Evolutionary conservation across 139 green algal species (phyloP).

Genomic region (Closterium sp.): DNA sequence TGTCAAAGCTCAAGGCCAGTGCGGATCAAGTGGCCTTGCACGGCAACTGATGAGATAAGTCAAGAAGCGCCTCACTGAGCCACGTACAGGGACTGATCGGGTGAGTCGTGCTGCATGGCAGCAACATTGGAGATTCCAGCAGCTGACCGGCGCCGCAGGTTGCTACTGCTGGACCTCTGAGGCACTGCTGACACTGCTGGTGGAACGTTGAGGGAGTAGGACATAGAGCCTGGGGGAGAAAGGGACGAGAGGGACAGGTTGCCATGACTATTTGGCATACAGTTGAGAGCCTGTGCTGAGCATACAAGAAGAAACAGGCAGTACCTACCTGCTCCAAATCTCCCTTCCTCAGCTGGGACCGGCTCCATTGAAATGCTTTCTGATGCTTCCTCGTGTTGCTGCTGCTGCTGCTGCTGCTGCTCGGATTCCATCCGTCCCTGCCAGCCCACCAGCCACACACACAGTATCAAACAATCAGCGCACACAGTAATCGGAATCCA

Average conservation of each 20-base stretch:
- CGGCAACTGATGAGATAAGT: too few relatives aligned
- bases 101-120: neutral
- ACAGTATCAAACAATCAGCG: neutral
- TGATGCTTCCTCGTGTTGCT: neutral
- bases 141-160: neutral
- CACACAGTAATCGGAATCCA: neutral
- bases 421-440: neutral
- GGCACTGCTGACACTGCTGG: neutral
- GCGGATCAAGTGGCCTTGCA: too few relatives aligned
- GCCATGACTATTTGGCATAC: neutral
- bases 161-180: neutral
- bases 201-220: neutral
- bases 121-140: neutral
- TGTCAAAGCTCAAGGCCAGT: too few relatives aligned
- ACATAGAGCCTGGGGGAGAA: neutral
- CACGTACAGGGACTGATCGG: neutral
- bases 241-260: neutral
- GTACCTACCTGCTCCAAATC: neutral
- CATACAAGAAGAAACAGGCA: neutral
- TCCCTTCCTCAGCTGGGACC: neutral
- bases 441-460: neutral
- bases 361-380: neutral
- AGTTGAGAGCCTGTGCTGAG: too few relatives aligned
- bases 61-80: too few relatives aligned
- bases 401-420: neutral